Base-by-base conservation (phyloP, 164 flowering plant genomes). In the Kalanchoe fedtschenkoi region DNA sequence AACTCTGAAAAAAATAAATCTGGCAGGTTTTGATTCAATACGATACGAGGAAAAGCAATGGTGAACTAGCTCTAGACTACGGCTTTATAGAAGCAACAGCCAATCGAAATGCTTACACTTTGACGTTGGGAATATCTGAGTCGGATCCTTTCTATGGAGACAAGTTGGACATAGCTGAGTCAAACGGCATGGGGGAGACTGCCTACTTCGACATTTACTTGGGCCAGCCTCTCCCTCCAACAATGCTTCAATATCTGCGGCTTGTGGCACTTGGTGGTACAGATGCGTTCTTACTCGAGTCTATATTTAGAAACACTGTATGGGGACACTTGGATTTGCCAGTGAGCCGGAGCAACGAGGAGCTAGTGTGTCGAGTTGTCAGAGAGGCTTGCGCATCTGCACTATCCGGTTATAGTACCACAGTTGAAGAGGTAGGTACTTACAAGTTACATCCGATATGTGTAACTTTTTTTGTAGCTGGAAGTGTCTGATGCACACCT, bases 201-300 rank as follows among this genome's bases (percentile, higher is more conserved):
- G 95, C 90, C 33, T 82, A 82, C 63, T 93, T 93, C 38, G 96
- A 93, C 73, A 76, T 93, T 19, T 68, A 80, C 28, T 60, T 81
- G 65, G 92, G 79, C 21, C 72, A 64, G 10, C 47, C 86, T 68
- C 89, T 93, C 65, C 98, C 96, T 38, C 76, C 74, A 3, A 62
- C 46, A 46, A 66, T 93, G 89, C 81, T 93, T 68, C 90, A 83
- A 22, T 89, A 83, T 74, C 75, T 93, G 33, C 77, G 97, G 51
- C 76, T 93, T 34, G 80, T 84, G 24, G 96, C 96, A 17, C 84
- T 89, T 73, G 89, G 91, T 19, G 97, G 97, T 61, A 62, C 86
- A 3, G 97, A 93, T 77, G 96, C 98, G 53, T 93, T 93, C 67
- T 87, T 93, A 30, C 73, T 93, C 62, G 97, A 93, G 69, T 84